Base-by-base conservation (phyloP, 148 eudicot species). In the Chenopodium suecicum region DNA sequence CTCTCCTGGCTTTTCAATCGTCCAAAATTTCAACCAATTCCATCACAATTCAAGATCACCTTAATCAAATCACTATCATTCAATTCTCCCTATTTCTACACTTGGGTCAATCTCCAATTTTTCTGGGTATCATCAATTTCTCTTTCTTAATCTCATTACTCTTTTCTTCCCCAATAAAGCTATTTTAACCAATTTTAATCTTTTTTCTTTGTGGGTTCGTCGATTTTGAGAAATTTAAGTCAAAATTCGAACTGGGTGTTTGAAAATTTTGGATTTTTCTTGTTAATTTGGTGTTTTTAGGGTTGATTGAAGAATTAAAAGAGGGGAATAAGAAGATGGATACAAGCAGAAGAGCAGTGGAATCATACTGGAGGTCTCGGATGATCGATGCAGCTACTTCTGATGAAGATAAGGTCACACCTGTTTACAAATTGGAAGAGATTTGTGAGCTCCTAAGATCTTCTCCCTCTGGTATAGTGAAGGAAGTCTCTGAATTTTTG, bases 331-430 rank as follows among this genome's bases (percentile, higher is more conserved):
- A 56, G 62, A 56, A 11, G 16, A 95, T 96, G 99, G 97, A 96
- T 82, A 88, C 91, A 73, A 94, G 98, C 91, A 91, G 98, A 88
- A 92, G 99, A 83, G 99, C 98, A 44, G 99, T 94, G 70, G 99
- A 94, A 75, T 90, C 99, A 67, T 96, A 96, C 76, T 94, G 99
- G 99, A 89, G 99, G 74, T 94, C 95, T 66, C 81, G 90, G 71
- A 90, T 91, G 97, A 90, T 96, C 41, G 99, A 96, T 85, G 95
- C 69, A 0, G 98, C 93, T n/a, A 96, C 99, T 25, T 88, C 91
- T 56, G 99, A 96, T 82, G 97, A 96, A 80, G 98, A 96, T 73
- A 96, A 96, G 80, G 97, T 94, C 50, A 84, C 99, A 31, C 93
- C 99, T 70, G 98, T 96, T 14, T 96, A 96, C 70, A 96, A 96